Evolutionary conservation across 1,284 basidiomycete species (phyloP).

Genomic region (Sporisorium scitamineum): DNA sequence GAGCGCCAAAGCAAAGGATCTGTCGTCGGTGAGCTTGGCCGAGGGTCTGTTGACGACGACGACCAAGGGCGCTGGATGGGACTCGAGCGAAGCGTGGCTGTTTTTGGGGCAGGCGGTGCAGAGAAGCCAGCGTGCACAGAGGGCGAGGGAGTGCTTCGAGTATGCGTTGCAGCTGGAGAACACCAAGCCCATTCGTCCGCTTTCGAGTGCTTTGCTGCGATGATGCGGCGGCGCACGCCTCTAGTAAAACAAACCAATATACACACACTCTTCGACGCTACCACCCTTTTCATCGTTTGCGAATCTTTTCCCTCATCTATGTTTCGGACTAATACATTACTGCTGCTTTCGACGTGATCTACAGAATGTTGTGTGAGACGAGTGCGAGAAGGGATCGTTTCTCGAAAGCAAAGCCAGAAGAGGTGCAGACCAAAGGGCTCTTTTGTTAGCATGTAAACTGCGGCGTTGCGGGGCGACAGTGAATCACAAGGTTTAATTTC

Average conservation of each 20-base stretch:
- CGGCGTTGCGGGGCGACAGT: not conserved
- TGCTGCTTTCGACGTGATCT: not conserved
- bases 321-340: not conserved
- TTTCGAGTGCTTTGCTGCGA: constrained; percentile 32
- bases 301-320: not conserved
- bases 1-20: constrained; percentile 43
- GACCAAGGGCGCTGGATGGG: constrained; percentile 59
- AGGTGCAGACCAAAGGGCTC: not conserved
- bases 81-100: constrained; percentile 65
- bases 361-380: too few relatives aligned
- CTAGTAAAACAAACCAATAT: not conserved
- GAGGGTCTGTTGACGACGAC: constrained; percentile 61
- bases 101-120: constrained; percentile 58
- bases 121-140: constrained; percentile 35
- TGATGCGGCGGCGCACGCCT: constrained; percentile 12
- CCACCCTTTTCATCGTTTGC: not conserved
- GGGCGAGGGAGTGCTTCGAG: constrained; percentile 58
- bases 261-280: not conserved
- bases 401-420: not conserved
- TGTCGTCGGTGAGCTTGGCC: constrained; percentile 60
- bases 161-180: constrained; percentile 63
- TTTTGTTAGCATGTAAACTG: not conserved
- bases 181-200: constrained; percentile 48
- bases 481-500: too few relatives aligned
- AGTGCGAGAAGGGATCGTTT: not conserved